These are phyloP conservation scores for Bretziella fagacearum DNA, from an alignment of 2,329 filamentous ascomycete species.

Conservation along the genomic window DNA sequence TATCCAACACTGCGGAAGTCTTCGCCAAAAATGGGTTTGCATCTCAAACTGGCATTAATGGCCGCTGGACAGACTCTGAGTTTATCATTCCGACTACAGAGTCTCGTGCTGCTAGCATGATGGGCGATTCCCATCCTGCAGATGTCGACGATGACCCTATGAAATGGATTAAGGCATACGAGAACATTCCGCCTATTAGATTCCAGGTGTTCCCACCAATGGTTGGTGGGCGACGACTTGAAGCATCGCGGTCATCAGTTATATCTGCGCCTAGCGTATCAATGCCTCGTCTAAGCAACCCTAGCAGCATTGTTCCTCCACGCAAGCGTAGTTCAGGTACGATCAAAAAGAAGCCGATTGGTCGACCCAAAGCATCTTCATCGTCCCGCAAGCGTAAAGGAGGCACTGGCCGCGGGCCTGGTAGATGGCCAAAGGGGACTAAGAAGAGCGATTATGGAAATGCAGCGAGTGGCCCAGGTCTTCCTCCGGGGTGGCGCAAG, in stretches of 20 bases:
- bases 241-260: conserved; percentile 29
- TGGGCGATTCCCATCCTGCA: conserved; percentile 3
- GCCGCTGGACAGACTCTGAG: background rate
- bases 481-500: conserved; percentile 38
- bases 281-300: conserved; percentile 17
- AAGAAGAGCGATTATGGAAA: conserved; percentile 54
- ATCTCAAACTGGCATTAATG: conserved; percentile 1
- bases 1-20: background rate
- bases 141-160: conserved; percentile 22
- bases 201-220: conserved; percentile 66
- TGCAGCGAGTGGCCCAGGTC: conserved; percentile 45
- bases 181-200: conserved; percentile 47
- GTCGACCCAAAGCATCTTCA: conserved; percentile 15
- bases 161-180: conserved; percentile 32
- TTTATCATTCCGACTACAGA: conserved; percentile 7
- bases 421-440: conserved; percentile 50
- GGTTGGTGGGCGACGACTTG: conserved; percentile 30
- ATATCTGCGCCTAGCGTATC: conserved; percentile 24
- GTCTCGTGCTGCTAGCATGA: conserved; percentile 5
- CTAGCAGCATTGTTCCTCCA: conserved; percentile 17
- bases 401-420: conserved; percentile 46
- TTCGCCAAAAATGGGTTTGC: conserved; percentile 3
- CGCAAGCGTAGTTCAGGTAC: conserved; percentile 25
- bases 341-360: conserved; percentile 19
- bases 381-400: conserved; percentile 21